Conservation (phyloP, 139 green algal species). For the Chlorella sp. region DNA sequence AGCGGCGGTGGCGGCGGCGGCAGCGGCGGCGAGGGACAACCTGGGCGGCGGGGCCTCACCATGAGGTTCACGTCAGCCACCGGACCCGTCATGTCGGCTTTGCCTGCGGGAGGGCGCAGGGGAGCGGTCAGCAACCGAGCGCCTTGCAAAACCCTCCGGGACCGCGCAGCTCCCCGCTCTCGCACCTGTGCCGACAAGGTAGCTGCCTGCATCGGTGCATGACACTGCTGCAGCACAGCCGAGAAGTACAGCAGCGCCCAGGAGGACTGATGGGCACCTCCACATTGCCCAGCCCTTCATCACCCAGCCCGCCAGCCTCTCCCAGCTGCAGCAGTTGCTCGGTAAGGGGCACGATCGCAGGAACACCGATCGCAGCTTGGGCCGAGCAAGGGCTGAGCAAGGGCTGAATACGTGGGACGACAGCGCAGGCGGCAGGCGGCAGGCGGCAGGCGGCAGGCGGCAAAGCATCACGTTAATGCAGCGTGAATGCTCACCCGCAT, state of each 20-base stretch:
- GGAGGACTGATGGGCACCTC: neutral
- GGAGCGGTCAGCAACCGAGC: neutral
- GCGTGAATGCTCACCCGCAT: too few species aligned
- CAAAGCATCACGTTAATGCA: too few species aligned
- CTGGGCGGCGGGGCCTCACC: constrained; percentile 49
- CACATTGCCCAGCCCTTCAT: neutral
- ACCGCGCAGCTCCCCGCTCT: neutral
- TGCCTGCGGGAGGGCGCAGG: constrained; percentile 51
- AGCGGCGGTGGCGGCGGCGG: neutral
- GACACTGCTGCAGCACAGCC: neutral
- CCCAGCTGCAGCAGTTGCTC: too few species aligned
- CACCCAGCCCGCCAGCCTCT: too few species aligned
- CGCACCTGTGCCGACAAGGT: constrained; percentile 20
- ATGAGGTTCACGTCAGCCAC: constrained; percentile 88
- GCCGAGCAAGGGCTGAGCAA: too few species aligned
- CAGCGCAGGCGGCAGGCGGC: too few species aligned
- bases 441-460: too few species aligned
- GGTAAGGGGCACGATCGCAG: too few species aligned
- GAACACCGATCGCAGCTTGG: too few species aligned
- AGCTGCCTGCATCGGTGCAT: neutral
- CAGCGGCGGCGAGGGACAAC: neutral
- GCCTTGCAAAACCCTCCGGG: neutral
- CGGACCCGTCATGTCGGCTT: constrained; percentile 81
- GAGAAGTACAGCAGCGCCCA: neutral
- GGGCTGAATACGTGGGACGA: too few species aligned